Evolutionary conservation across 352 stramenopile genomes (phyloP).

Genomic region (Globisporangium uncinulatum): DNA sequence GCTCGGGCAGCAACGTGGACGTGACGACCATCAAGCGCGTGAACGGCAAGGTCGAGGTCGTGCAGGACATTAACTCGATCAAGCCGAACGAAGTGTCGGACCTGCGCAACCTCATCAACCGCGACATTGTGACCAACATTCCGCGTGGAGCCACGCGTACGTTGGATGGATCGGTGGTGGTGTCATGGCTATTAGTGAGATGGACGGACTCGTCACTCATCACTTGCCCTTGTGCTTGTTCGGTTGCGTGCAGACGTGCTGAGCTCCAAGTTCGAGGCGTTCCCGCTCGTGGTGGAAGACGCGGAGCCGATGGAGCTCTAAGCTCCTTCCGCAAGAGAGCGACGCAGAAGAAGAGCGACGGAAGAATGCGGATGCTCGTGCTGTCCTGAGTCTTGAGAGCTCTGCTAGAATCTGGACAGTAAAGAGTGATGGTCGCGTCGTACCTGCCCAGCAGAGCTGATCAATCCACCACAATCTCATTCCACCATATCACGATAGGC

Average conservation of each 20-base stretch:
- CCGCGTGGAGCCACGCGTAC: constrained; percentile 75
- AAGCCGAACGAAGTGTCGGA: constrained; percentile 90
- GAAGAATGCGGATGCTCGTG: not conserved
- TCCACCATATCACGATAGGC: not conserved
- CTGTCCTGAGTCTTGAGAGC: not conserved
- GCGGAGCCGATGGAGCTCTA: constrained; percentile 77
- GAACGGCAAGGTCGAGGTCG: constrained; percentile 74
- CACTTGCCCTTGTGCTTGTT: not conserved
- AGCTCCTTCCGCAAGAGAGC: constrained; percentile 11
- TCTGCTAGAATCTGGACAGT: no score
- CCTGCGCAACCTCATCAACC: constrained; percentile 83
- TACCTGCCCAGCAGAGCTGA: no score
- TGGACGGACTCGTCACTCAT: not conserved
- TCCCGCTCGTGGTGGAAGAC: constrained; percentile 68
- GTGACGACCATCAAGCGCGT: constrained; percentile 93
- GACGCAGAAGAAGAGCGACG: not conserved
- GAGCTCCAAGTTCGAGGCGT: constrained; percentile 70
- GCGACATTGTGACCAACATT: constrained; percentile 79
- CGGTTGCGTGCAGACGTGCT: constrained; percentile 36
- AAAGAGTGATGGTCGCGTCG: no score
- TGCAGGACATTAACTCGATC: constrained; percentile 91
- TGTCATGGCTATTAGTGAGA: not conserved
- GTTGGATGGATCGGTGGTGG: constrained; percentile 13
- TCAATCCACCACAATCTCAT: no score
- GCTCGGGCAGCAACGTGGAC: constrained; percentile 96